Evolutionary conservation across 805 yeast genomes (phyloP), one percentile per base, ranked within the genome.

Genomic region (Wickerhamomyces silvicola): DNA sequence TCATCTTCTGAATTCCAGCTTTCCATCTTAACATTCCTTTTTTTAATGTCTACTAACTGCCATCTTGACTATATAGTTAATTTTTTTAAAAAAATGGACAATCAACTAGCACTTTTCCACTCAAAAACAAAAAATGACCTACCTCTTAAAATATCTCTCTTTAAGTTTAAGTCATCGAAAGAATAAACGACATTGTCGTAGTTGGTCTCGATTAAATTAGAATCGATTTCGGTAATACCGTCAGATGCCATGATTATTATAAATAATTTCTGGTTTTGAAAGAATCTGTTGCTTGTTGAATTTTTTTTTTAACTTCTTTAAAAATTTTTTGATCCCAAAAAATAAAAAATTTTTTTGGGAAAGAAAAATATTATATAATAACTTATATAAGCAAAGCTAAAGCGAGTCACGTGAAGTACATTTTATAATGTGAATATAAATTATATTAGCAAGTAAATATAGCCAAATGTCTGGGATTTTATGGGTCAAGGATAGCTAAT

Each of bases 151-250:
- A 75, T 57, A 32, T 66, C 68, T 32, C 75, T 80, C 62, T 81
- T 81, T 56, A 82, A 67, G 70, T 80, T 72, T 72, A 82, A 75
- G 50, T 78, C 88, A 57, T 82, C 94, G 65, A 82, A 82, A 39
- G 81, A 66, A 67, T 70, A 60, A 54, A 73, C 77, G 59, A 85
- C 87, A 63, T 87, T 86, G 75, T 88, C 96, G 78, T 88, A 86
- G 81, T 90, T 90, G 69, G 95, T 70, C 72, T 83, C 90, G 60
- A 90, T 87, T 60, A 75, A 75, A 62, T 76, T 76, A 59, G 86
- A 66, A 65, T 82, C 94, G 60, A 83, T 74, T 63, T 83, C 92
- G 45, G 77, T 70, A 57, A 78, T 77, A 57, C 82, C 83, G 68
- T 78, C 84, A 51, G 78, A 38, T 42, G 62, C 57, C 62, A 57